These are phyloP conservation scores for Aphanomyces stellatus DNA, from an alignment of 352 stramenopile species.

Conservation along the genomic window DNA sequence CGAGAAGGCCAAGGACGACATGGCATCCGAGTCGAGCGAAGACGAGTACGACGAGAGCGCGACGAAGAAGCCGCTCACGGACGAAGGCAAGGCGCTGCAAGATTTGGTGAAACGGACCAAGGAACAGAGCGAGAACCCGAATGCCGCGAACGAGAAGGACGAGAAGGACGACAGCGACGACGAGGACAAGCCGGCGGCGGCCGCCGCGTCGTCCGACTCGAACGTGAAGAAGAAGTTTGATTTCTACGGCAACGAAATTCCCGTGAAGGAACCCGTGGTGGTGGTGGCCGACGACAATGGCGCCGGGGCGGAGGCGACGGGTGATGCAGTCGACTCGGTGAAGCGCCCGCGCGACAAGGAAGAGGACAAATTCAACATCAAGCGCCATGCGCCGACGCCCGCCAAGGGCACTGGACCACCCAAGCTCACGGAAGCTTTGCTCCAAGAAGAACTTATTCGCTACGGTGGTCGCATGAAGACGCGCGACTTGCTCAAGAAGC, in stretches of 20 bases:
- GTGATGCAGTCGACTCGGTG: background rate
- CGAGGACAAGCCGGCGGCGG: background rate
- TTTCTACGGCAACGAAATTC: slow-evolving; percentile 15
- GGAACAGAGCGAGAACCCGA: slow-evolving; percentile 3
- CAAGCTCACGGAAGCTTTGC: slow-evolving; percentile 67
- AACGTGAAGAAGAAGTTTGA: background rate
- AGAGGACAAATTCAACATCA: background rate
- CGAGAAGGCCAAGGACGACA: slow-evolving; percentile 40
- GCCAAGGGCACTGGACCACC: slow-evolving; percentile 1
- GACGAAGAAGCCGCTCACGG: background rate
- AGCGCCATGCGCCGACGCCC: background rate
- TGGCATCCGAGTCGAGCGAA: slow-evolving; percentile 9
- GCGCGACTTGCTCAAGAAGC: slow-evolving; percentile 62
- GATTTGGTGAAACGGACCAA: slow-evolving; percentile 8
- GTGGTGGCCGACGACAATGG: background rate
- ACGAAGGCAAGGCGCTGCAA: slow-evolving; percentile 4
- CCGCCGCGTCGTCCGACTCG: no score
- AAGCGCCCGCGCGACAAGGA: background rate
- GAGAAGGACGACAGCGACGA: slow-evolving; percentile 22
- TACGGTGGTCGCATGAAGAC: slow-evolving; percentile 77
- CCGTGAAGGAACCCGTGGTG: background rate
- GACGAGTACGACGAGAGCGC: slow-evolving; percentile 2
- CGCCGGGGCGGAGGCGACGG: background rate
- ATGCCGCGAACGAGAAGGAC: slow-evolving; percentile 15
- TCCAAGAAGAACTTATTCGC: slow-evolving; percentile 76